phyloP scores from a whole-genome alignment of 768 basidiomycete genomes.

The Mycena capillaripes region DNA sequence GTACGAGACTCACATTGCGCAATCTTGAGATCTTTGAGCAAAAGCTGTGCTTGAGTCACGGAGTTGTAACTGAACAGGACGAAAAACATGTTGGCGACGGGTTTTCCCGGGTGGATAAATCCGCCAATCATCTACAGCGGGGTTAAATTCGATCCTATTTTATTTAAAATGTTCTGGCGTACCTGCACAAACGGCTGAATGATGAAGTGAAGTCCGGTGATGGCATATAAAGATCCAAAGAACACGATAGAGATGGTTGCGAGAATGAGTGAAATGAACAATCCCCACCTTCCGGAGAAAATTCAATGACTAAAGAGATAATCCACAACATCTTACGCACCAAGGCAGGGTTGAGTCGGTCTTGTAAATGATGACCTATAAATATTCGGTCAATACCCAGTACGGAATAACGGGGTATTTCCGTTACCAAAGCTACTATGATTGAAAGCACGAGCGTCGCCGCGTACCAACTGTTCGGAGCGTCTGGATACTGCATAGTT shows the following conservation, averaged over 20 bases:
- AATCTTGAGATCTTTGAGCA: constrained; percentile 64
- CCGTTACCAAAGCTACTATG: constrained; percentile 55
- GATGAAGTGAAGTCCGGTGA: constrained; percentile 60
- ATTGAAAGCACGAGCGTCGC: constrained; percentile 58
- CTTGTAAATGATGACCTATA: constrained; percentile 54
- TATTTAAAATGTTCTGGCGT: constrained; percentile 27
- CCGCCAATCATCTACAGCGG: constrained; percentile 69
- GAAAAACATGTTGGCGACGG: constrained; percentile 79
- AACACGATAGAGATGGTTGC: constrained; percentile 61
- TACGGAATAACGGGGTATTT: too few species aligned
- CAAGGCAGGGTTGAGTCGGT: constrained; percentile 63
- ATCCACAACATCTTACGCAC: constrained; percentile 48
- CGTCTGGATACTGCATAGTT: constrained; percentile 61
- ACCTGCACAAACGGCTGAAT: constrained; percentile 68
- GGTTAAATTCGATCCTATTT: too few species aligned
- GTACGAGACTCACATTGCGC: constrained; percentile 50
- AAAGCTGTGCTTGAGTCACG: constrained; percentile 58
- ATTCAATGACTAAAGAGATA: background rate
- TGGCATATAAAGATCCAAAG: constrained; percentile 60
- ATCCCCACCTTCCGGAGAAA: constrained; percentile 59
- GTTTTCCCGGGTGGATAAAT: constrained; percentile 70
- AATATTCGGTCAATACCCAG: too few species aligned
- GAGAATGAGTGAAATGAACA: constrained; percentile 58
- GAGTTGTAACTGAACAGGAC: constrained; percentile 64
- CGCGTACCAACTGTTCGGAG: constrained; percentile 69